These are phyloP conservation scores for Macrolepiota fuliginosa DNA, from an alignment of 768 basidiomycete species.

Conservation along the genomic window DNA sequence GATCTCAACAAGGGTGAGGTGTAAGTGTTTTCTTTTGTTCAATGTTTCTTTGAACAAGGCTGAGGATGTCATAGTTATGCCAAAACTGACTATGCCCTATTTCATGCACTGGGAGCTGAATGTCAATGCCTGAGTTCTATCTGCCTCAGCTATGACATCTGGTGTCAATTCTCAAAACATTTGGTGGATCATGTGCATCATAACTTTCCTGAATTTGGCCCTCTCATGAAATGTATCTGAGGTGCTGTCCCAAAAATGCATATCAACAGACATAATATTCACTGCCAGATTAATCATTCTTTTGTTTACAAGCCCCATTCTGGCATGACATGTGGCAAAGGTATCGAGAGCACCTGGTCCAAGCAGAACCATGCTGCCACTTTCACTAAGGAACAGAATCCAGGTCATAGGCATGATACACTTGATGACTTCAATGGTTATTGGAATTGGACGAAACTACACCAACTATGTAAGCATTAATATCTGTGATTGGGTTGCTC, in stretches of 20 bases:
- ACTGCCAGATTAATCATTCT: slow-evolving; percentile 21
- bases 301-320: slow-evolving; percentile 25
- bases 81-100: slow-evolving; percentile 23
- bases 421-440: too few species aligned
- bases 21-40: slow-evolving; percentile 13
- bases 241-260: slow-evolving; percentile 29
- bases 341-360: slow-evolving; percentile 20
- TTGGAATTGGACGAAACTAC: too few species aligned
- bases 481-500: too few species aligned
- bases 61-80: slow-evolving; percentile 19
- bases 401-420: slow-evolving; percentile 26
- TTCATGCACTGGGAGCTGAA: slow-evolving; percentile 15
- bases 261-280: slow-evolving; percentile 22
- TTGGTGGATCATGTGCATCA: not conserved
- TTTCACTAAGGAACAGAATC: slow-evolving; percentile 27
- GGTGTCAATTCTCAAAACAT: not conserved
- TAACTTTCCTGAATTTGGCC: too few species aligned
- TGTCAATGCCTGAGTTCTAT: slow-evolving; percentile 16
- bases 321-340: slow-evolving; percentile 25
- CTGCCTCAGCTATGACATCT: slow-evolving; percentile 23
- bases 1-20: slow-evolving; percentile 27
- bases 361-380: slow-evolving; percentile 21
- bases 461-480: too few species aligned
- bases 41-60: too few species aligned
- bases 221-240: too few species aligned